Base-by-base conservation (phyloP, 345 rosid species). In the Noccaea caerulescens region DNA sequence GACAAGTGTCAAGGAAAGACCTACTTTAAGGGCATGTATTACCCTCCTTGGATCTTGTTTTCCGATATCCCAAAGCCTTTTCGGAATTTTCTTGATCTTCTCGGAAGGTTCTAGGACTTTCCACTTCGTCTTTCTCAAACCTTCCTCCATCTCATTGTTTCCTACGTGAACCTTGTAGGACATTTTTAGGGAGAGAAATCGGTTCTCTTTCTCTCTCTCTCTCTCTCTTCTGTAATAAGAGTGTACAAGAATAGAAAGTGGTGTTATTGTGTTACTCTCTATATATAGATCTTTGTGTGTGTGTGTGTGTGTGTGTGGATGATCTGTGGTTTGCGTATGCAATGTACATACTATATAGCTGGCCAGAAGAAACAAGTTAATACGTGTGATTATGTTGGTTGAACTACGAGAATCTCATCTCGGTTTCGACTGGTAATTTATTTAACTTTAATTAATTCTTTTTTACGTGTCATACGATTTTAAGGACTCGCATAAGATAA, bases 11-110 rank as follows among this genome's bases (percentile, higher is more conserved):
- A 91, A 56, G 6, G 97, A 71, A 1, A 81, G 7, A 1, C 98
- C 98, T 14, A 93, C 97, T 85, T 93, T 91, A 32, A 91, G 57
- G n/a, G 97, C 78, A 77, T 93, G 98, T 33, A 86, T 71, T 13
- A 72, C 76, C 58, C 93, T 80, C 73, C 98, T 75, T 5, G 96
- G 96, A 80, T 93, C 98, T 20, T 93, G 92, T 49, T 78, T 73
- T 8, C 97, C 96, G 12, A 82, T 56, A 20, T 74, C 73, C 86
- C 84, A 80, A 49, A 83, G 71, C 61, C 55, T 80, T 23, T 52
- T 58, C 77, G 84, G 74, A 68, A 80, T 43, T 69, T 82, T 55
- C 54, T 84, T 64, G 77, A 44, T 71, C 73, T 84, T 77, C 64
- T 76, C 9, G 8, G 71, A 46, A 72, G 37, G 52, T 34, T 63